Conservation (phyloP, 768 basidiomycete genomes). For the Obba rivulosa region DNA sequence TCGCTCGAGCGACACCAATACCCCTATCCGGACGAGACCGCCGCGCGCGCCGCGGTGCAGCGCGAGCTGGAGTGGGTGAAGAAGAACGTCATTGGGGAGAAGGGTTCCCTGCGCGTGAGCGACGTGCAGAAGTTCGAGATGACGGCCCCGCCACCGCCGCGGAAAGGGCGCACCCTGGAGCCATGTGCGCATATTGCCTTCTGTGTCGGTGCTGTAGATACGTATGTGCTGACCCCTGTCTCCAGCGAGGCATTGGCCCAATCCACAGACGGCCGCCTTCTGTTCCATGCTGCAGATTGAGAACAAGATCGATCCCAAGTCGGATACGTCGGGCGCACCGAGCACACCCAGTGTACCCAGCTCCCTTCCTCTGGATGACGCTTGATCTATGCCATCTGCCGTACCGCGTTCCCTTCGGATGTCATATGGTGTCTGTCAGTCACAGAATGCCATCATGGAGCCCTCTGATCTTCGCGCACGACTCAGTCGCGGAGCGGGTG, state of each 20-base stretch:
- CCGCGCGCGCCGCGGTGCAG: slow-evolving; percentile 46
- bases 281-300: slow-evolving; percentile 73
- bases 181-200: slow-evolving; percentile 28
- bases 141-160: slow-evolving; percentile 59
- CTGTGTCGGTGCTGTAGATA: not conserved
- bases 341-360: too few species aligned
- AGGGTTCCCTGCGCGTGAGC: slow-evolving; percentile 10
- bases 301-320: slow-evolving; percentile 47
- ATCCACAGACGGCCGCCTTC: slow-evolving; percentile 87
- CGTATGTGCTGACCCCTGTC: not conserved
- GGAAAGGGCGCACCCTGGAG: slow-evolving; percentile 25
- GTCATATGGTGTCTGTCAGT: too few species aligned
- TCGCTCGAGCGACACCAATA: slow-evolving; percentile 45
- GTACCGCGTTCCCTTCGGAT: too few species aligned
- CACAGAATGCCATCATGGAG: too few species aligned
- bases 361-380: too few species aligned
- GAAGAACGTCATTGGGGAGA: slow-evolving; percentile 40
- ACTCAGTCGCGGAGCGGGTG: too few species aligned
- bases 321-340: too few species aligned
- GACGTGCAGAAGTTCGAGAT: slow-evolving; percentile 62
- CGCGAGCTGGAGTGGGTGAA: slow-evolving; percentile 66
- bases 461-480: too few species aligned
- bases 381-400: too few species aligned
- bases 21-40: slow-evolving; percentile 53
- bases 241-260: slow-evolving; percentile 72